Conservation (phyloP, 305 asterid species). For the Fraxinus sp. region DNA sequence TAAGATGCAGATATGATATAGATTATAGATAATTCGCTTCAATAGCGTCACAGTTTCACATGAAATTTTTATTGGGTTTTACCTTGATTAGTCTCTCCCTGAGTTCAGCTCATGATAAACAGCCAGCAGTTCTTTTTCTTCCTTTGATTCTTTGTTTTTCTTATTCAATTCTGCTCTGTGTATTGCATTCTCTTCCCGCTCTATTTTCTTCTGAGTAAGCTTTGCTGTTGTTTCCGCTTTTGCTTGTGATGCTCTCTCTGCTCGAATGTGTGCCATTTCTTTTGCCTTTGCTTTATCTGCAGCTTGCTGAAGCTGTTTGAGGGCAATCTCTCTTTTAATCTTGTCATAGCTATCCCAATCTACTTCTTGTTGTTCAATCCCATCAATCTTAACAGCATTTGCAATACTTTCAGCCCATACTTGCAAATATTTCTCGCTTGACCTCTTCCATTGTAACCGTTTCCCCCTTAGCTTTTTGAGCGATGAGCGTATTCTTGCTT, state of each 20-base stretch:
- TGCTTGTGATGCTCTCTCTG: constrained; percentile 52
- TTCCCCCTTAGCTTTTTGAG: constrained; percentile 54
- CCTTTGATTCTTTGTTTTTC: constrained; percentile 52
- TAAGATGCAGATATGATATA: not conserved
- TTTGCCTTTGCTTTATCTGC: constrained; percentile 55
- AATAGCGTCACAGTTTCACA: not conserved
- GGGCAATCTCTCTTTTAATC: constrained; percentile 50
- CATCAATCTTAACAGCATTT: constrained; percentile 71
- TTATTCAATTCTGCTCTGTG: constrained; percentile 34
- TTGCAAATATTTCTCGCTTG: constrained; percentile 53
- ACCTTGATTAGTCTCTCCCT: constrained; percentile 80
- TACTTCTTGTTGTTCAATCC: constrained; percentile 61
- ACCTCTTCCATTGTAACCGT: constrained; percentile 70
- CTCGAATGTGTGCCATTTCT: constrained; percentile 36
- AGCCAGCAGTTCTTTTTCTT: constrained; percentile 59
- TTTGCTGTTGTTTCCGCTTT: constrained; percentile 51
- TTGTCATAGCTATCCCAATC: constrained; percentile 81
- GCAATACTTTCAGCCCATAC: constrained; percentile 77
- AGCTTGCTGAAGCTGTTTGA: constrained; percentile 36
- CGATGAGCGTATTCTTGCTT: constrained; percentile 54
- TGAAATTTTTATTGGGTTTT: constrained; percentile 13
- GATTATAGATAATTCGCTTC: not conserved
- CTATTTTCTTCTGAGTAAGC: constrained; percentile 52
- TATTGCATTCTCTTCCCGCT: constrained; percentile 46
- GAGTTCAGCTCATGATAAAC: constrained; percentile 55